A percentile compares a stretch with the other conserved stretches of the same genome.
Evolutionary conservation across 2,329 filamentous ascomycete genomes (phyloP).

Genomic region (Zymoseptoria passerinii): DNA sequence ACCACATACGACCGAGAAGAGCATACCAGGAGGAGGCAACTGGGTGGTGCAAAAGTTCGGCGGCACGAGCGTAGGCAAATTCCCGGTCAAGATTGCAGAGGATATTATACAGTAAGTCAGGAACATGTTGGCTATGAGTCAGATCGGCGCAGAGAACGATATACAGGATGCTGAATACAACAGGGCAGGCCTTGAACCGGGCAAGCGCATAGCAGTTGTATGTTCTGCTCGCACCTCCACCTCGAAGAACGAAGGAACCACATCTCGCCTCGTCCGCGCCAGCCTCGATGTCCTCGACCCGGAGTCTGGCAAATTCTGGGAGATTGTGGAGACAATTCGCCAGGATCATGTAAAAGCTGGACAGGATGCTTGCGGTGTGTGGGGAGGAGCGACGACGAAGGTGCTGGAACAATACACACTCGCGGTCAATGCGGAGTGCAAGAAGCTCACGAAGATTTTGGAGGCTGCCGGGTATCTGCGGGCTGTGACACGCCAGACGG

Average conservation of each 20-base stretch:
- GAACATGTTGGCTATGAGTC: background rate
- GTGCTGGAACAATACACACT: conserved; percentile 49
- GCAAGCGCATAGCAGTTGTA: conserved; percentile 78
- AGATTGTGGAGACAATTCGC: conserved; percentile 72
- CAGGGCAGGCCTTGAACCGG: conserved; percentile 41
- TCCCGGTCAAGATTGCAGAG: conserved; percentile 52
- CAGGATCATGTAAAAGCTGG: conserved; percentile 72
- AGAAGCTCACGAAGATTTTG: conserved; percentile 66
- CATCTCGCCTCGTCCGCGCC: conserved; percentile 58
- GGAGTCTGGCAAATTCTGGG: conserved; percentile 51
- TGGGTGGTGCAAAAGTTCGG: conserved; percentile 96
- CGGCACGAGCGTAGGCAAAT: conserved; percentile 92
- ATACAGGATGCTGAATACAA: conserved; percentile 18
- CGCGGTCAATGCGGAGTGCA: conserved; percentile 70
- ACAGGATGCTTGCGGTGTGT: conserved; percentile 34
- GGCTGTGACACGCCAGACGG: conserved; percentile 44
- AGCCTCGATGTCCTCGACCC: conserved; percentile 38
- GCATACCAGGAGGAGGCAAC: conserved; percentile 40
- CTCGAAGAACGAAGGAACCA: conserved; percentile 90
- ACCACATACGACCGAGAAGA: conserved; percentile 38
- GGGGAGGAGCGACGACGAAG: conserved; percentile 23
- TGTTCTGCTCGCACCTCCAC: conserved; percentile 92
- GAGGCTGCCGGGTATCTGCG: conserved; percentile 52
- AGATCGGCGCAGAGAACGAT: background rate
- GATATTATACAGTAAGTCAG: conserved; percentile 53